phyloP scores from a whole-genome alignment of 2,329 filamentous ascomycete genomes.

The Chrysoporthe austroafricana region DNA sequence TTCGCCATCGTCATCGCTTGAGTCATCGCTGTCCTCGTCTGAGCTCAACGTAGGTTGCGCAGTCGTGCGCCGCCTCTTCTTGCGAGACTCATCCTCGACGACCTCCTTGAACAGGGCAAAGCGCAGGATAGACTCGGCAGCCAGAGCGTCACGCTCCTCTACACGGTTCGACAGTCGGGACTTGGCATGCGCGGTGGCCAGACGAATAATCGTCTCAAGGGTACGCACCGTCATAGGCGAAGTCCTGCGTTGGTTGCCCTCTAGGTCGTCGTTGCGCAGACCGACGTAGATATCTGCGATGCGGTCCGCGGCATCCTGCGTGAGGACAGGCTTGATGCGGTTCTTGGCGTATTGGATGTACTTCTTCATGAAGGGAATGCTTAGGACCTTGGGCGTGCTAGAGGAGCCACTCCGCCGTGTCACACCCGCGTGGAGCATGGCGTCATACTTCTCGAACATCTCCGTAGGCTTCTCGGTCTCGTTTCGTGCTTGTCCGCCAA shows the following conservation, averaged over 20 bases:
- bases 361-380: constrained; percentile 98
- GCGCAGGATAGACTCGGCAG: constrained; percentile 86
- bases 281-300: constrained; percentile 91
- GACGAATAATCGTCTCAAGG: constrained; percentile 95
- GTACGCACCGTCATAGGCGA: constrained; percentile 97
- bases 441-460: constrained; percentile 94
- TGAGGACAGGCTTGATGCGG: constrained; percentile 85
- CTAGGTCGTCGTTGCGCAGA: constrained; percentile 92
- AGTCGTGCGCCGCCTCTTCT: constrained; percentile 71
- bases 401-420: constrained; percentile 75
- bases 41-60: constrained; percentile 58
- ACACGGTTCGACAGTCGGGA: constrained; percentile 84
- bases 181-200: constrained; percentile 95
- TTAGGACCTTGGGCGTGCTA: constrained; percentile 84
- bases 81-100: constrained; percentile 75
- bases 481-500: constrained; percentile 79
- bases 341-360: constrained; percentile 98
- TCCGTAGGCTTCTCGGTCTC: constrained; percentile 77
- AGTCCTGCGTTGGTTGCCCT: constrained; percentile 90
- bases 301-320: constrained; percentile 87
- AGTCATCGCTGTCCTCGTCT: constrained; percentile 62
- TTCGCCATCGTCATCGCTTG: constrained; percentile 51
- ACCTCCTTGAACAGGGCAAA: constrained; percentile 99
- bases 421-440: constrained; percentile 93
- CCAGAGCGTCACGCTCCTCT: constrained; percentile 84